Conservation (phyloP, 495 filamentous ascomycete species). For the Xylaria sp. region DNA sequence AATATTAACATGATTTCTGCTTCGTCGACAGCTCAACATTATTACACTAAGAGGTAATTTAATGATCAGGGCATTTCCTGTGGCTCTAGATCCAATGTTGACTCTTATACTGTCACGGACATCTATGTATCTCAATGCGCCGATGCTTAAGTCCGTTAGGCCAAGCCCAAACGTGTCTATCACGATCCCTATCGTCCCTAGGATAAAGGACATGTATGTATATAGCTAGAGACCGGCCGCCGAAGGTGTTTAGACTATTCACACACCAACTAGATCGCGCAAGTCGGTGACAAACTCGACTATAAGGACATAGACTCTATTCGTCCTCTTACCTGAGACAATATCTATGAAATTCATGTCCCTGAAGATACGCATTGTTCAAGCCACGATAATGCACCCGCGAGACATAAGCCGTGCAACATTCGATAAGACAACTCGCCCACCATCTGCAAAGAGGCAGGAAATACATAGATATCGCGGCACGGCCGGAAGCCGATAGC, state of each 20-base stretch:
- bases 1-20: not conserved
- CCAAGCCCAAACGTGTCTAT: no score
- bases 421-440: not conserved
- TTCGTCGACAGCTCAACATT: not conserved
- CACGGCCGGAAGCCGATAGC: not conserved
- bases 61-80: not conserved
- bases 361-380: not conserved
- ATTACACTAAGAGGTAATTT: not conserved
- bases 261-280: no score
- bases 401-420: not conserved
- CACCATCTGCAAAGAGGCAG: not conserved
- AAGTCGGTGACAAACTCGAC: no score
- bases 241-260: no score
- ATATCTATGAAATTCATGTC: not conserved
- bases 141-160: no score
- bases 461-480: slow-evolving; percentile 4
- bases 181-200: no score
- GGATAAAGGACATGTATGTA: no score
- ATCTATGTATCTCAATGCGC: not conserved
- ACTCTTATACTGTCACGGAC: not conserved
- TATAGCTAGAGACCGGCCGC: no score
- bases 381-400: not conserved
- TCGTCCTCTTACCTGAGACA: no score
- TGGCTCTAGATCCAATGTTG: not conserved
- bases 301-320: no score